These are phyloP conservation scores for Lentinula guzmanii DNA, from an alignment of 768 basidiomycete genomes.

Conservation along the genomic window DNA sequence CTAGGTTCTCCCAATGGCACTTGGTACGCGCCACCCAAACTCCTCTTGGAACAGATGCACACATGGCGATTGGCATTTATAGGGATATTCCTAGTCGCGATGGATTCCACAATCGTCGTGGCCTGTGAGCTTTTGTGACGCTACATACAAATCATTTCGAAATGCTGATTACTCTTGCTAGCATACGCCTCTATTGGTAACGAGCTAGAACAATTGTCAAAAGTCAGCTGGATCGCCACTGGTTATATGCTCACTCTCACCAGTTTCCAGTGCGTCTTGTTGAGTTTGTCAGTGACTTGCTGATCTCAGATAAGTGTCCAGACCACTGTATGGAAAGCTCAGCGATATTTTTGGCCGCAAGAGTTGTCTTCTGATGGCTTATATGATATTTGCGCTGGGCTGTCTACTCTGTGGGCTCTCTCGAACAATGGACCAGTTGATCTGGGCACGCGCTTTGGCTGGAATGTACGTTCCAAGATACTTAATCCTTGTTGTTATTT, in stretches of 20 bases:
- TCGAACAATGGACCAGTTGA: slow-evolving; percentile 24
- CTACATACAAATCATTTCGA: neutral
- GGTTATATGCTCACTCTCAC: slow-evolving; percentile 57
- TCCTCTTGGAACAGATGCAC: neutral
- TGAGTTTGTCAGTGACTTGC: neutral
- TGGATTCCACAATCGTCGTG: slow-evolving; percentile 45
- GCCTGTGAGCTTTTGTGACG: slow-evolving; percentile 25
- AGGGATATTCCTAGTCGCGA: slow-evolving; percentile 35
- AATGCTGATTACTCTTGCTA: neutral
- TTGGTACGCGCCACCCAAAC: slow-evolving; percentile 18
- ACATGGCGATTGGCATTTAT: neutral
- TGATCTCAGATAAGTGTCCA: slow-evolving; percentile 13
- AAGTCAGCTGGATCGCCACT: slow-evolving; percentile 63
- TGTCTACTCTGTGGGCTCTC: slow-evolving; percentile 27
- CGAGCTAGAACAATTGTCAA: slow-evolving; percentile 56
- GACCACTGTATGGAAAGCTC: slow-evolving; percentile 59
- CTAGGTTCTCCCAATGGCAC: slow-evolving; percentile 41
- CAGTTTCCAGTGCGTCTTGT: slow-evolving; percentile 46
- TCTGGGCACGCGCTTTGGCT: slow-evolving; percentile 26
- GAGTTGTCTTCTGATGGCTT: slow-evolving; percentile 14
- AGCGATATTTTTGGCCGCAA: slow-evolving; percentile 48
- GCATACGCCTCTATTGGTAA: slow-evolving; percentile 48
- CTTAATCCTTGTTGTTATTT: neutral
- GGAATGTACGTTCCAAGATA: slow-evolving; percentile 15
- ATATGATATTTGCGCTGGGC: slow-evolving; percentile 25